Evolutionary conservation across 305 asterid species (phyloP).

Genomic region (Withania somnifera): DNA sequence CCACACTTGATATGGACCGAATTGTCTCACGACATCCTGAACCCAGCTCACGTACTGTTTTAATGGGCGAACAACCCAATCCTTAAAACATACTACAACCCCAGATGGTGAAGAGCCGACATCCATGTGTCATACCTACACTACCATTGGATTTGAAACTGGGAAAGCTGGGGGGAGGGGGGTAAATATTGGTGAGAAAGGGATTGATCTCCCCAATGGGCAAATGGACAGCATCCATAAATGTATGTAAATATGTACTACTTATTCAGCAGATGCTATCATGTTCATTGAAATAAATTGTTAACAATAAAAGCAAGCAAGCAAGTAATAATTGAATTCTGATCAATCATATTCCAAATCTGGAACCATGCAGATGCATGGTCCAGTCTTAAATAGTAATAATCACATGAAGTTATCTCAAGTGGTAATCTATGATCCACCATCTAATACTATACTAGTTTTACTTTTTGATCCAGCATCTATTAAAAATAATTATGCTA

Average conservation of each 20-base stretch:
- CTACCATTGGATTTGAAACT: too few species aligned
- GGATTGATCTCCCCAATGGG: too few species aligned
- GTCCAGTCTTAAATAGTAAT: background rate
- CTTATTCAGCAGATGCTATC: background rate
- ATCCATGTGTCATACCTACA: too few species aligned
- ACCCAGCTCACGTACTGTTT: too few species aligned
- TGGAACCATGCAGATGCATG: background rate
- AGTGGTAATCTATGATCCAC: background rate
- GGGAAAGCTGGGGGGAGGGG: too few species aligned
- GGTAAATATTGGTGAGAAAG: too few species aligned
- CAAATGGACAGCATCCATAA: background rate
- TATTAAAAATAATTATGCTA: too few species aligned
- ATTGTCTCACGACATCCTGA: too few species aligned
- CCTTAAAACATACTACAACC: too few species aligned
- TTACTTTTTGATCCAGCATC: background rate
- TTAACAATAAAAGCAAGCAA: background rate
- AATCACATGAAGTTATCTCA: background rate
- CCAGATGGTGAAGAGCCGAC: too few species aligned
- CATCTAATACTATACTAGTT: background rate
- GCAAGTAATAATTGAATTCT: background rate
- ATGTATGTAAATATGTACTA: background rate
- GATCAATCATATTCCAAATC: background rate
- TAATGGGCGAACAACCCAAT: too few species aligned
- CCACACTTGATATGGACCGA: too few species aligned
- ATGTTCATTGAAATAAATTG: background rate